phyloP scores from a whole-genome alignment of 148 eudicot species.

The Euryodendron excelsum region DNA sequence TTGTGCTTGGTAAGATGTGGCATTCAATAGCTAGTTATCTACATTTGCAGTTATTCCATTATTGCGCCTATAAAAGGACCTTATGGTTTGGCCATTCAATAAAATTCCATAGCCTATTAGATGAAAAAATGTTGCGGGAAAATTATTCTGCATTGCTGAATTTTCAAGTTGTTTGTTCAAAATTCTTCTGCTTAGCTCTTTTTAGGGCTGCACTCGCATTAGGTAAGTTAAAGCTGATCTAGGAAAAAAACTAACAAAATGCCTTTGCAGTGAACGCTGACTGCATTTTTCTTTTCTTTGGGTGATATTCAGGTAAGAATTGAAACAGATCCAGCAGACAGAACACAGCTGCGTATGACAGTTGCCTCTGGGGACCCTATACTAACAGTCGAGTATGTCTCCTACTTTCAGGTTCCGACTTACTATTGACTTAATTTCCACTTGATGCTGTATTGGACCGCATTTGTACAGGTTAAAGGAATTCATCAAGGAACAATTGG shows the following conservation, averaged over 20 bases:
- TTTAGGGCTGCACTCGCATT: neutral
- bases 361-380: slow-evolving; percentile 90
- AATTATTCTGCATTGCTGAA: neutral
- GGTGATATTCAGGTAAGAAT: slow-evolving; percentile 62
- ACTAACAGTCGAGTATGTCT: slow-evolving; percentile 80
- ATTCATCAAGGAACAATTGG: slow-evolving; percentile 79
- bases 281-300: neutral
- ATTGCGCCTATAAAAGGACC: neutral
- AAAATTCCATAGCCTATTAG: neutral
- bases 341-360: slow-evolving; percentile 93
- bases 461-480: slow-evolving; percentile 68
- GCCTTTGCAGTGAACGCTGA: neutral
- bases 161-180: neutral
- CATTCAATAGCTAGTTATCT: neutral
- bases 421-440: neutral
- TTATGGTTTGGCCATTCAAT: neutral
- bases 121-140: neutral
- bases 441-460: slow-evolving; percentile 10
- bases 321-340: slow-evolving; percentile 99
- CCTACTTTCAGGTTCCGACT: slow-evolving; percentile 2
- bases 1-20: slow-evolving; percentile 68
- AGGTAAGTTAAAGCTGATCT: neutral
- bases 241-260: neutral
- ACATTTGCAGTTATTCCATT: neutral
- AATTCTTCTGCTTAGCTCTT: neutral